These are phyloP conservation scores for Bremia lactucae DNA, from an alignment of 352 stramenopile species.

Conservation along the genomic window DNA sequence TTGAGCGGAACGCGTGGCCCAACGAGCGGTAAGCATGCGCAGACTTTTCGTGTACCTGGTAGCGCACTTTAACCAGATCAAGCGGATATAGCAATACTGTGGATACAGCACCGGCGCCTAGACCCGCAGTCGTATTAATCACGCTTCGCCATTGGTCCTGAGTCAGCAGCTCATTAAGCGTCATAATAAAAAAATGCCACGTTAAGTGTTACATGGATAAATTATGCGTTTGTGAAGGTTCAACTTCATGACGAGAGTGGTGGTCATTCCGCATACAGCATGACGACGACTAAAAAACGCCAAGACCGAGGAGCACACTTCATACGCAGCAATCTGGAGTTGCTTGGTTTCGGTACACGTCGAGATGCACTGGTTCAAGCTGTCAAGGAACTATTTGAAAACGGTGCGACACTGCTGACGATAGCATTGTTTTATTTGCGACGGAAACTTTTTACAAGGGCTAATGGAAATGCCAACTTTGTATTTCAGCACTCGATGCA, in stretches of 20 bases:
- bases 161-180: slow-evolving; percentile 37
- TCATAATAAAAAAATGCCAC: slow-evolving; percentile 9
- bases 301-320: slow-evolving; percentile 38
- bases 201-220: slow-evolving; percentile 4
- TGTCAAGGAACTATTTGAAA: slow-evolving; percentile 78
- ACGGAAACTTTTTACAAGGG: too few species aligned
- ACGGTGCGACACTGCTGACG: slow-evolving; percentile 38
- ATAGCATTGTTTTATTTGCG: too few species aligned
- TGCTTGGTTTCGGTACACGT: slow-evolving; percentile 57
- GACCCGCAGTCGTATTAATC: slow-evolving; percentile 52
- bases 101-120: slow-evolving; percentile 70
- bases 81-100: slow-evolving; percentile 90
- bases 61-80: slow-evolving; percentile 95
- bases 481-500: slow-evolving; percentile 44
- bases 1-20: slow-evolving; percentile 59
- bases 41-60: slow-evolving; percentile 91
- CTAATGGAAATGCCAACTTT: neutral
- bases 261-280: slow-evolving; percentile 8
- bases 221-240: slow-evolving; percentile 15
- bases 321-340: slow-evolving; percentile 50
- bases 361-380: slow-evolving; percentile 57
- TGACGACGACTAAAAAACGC: slow-evolving; percentile 10
- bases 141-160: slow-evolving; percentile 58
- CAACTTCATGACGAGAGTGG: slow-evolving; percentile 13
- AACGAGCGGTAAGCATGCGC: slow-evolving; percentile 55